Conservation (phyloP, 2,329 filamentous ascomycete genomes). For the Monilinia fructicola region DNA sequence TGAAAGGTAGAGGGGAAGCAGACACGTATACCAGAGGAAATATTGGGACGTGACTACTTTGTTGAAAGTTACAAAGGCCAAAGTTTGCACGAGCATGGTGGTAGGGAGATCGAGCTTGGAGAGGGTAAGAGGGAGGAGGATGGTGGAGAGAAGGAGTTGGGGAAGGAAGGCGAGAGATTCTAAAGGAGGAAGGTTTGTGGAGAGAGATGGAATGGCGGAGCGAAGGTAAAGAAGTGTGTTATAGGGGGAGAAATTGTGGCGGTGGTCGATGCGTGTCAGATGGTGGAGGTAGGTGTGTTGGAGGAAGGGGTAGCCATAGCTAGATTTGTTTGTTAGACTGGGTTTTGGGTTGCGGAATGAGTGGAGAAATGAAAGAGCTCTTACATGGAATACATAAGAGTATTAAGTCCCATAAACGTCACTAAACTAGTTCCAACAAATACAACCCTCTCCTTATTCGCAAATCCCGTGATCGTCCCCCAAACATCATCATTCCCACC, state of each 20-base stretch:
- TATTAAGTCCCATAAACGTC: conserved; percentile 73
- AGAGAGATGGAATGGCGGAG: conserved; percentile 56
- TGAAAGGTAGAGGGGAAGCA: conserved; percentile 88
- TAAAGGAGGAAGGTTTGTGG: conserved; percentile 46
- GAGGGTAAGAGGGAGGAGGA: conserved; percentile 72
- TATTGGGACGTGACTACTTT: conserved; percentile 77
- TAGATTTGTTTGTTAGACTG: conserved; percentile 38
- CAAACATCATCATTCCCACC: background rate
- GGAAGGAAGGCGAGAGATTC: conserved; percentile 88
- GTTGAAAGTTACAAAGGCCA: conserved; percentile 96
- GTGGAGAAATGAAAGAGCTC: conserved; percentile 34
- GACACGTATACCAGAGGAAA: conserved; percentile 96
- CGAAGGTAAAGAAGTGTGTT: conserved; percentile 87
- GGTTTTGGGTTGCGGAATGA: background rate
- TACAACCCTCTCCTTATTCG: conserved; percentile 16
- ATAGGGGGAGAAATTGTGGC: conserved; percentile 98
- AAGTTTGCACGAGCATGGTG: conserved; percentile 91
- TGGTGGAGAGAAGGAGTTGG: conserved; percentile 75
- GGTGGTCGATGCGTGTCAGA: conserved; percentile 87
- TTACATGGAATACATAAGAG: conserved; percentile 73
- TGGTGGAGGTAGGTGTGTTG: conserved; percentile 93
- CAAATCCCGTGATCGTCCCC: conserved; percentile 27
- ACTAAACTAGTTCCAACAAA: conserved; percentile 64
- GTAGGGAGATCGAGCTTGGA: conserved; percentile 79
- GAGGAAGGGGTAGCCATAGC: conserved; percentile 78